Evolutionary conservation across 2,329 filamentous ascomycete genomes (phyloP).

Genomic region (Teratosphaeria nubilosa): DNA sequence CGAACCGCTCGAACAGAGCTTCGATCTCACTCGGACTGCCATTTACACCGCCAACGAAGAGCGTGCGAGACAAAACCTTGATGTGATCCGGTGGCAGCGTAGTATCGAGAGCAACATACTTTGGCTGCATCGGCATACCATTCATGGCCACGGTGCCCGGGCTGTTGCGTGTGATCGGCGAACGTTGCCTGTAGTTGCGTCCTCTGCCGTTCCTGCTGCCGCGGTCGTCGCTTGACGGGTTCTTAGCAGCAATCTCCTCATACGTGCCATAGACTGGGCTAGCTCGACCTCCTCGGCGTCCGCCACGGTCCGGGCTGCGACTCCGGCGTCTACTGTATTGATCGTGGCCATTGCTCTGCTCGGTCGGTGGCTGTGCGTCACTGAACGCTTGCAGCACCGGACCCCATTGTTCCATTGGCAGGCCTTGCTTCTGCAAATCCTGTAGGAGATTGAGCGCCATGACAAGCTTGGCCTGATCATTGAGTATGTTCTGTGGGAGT

Average conservation of each 20-base stretch:
- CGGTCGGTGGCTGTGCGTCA: conserved; percentile 16
- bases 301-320: conserved; percentile 59
- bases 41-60: conserved; percentile 91
- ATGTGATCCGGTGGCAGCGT: conserved; percentile 66
- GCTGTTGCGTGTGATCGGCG: conserved; percentile 54
- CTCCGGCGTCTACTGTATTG: conserved; percentile 47
- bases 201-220: conserved; percentile 43
- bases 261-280: conserved; percentile 67
- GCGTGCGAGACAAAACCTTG: conserved; percentile 85
- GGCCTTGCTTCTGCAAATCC: conserved; percentile 62
- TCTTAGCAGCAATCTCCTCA: conserved; percentile 36
- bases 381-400: conserved; percentile 44
- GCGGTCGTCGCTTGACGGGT: conserved; percentile 15
- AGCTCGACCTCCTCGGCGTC: conserved; percentile 48
- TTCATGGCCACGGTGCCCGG: conserved; percentile 40
- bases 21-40: conserved; percentile 71
- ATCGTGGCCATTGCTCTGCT: conserved; percentile 7
- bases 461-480: conserved; percentile 43
- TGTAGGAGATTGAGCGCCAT: conserved; percentile 67
- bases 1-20: conserved; percentile 68
- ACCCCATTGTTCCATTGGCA: conserved; percentile 67
- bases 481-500: conserved; percentile 28
- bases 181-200: conserved; percentile 74
- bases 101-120: conserved; percentile 72
- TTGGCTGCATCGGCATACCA: conserved; percentile 42